Evolutionary conservation across 177 flowering plant species (phyloP), one percentile per base, ranked within the genome.

Genomic region (Vitis hybrid): DNA sequence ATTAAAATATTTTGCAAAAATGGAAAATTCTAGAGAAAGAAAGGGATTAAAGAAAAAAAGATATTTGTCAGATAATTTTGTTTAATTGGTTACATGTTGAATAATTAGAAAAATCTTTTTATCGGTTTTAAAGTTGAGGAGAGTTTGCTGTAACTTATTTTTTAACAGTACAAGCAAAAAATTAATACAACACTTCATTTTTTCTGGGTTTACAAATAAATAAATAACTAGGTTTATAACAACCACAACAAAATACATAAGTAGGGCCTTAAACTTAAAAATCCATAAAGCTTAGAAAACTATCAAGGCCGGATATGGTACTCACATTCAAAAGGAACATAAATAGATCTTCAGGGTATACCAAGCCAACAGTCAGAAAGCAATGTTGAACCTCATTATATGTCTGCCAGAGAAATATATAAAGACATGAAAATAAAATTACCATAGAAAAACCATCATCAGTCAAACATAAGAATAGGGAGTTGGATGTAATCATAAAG

Each of bases 311-410:
- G n/a, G 29, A 64, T 31, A 56, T 18, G 64, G 12, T 29, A 79
- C 98, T 90, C 79, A 95, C 98, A 86, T 90, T 91, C 63, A 93
- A 66, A 79, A 96, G 94, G 76, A 90, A 93, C 67, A 79, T 56
- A 72, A 91, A 92, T 48, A 93, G 80, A 73, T 96, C 99, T 81
- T 89, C 97, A 26, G 96, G 88, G 70, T 96, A 93, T n/a, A 93
- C 87, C 71, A 80, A 56, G 39, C 98, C 99, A 74, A 92, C 93
- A 11, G 92, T 87, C 75, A 96, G 82, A 82, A 91, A 93, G 77
- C 99, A 96, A 71, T 82, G 99, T 71, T 92, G 99, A 73, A 93
- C 89, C 84, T 89, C 93, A 84, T 96, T 96, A 71, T 93, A 96
- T 15, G 93, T 90, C 98, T 96, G 97, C 82, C 68, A 52, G 58